Evolutionary conservation across 352 stramenopile genomes (phyloP).

Genomic region (Pythium rhizo-oryzae): DNA sequence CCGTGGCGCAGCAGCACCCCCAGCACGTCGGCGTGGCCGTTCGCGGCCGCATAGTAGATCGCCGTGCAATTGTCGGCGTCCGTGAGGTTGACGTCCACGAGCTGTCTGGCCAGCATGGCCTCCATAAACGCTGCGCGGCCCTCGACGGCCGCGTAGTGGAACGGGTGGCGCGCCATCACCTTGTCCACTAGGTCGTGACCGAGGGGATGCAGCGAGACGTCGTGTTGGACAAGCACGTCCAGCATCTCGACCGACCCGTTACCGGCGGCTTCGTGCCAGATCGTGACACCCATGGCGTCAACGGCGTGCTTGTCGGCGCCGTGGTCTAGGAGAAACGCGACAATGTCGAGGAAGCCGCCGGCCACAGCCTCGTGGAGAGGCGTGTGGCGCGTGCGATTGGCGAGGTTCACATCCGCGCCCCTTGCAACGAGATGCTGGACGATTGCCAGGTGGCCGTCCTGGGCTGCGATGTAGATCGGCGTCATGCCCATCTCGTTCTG

Average conservation of each 20-base stretch:
- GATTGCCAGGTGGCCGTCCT: slow-evolving; percentile 54
- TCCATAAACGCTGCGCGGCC: slow-evolving; percentile 58
- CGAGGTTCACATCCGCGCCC: slow-evolving; percentile 58
- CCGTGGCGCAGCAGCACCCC: slow-evolving; percentile 45
- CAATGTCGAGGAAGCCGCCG: slow-evolving; percentile 47
- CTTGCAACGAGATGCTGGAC: slow-evolving; percentile 47
- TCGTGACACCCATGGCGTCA: slow-evolving; percentile 78
- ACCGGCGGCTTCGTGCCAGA: slow-evolving; percentile 80
- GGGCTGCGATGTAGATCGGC: slow-evolving; percentile 65
- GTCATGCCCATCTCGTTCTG: slow-evolving; percentile 84
- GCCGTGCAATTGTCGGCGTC: slow-evolving; percentile 68
- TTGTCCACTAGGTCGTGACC: slow-evolving; percentile 62
- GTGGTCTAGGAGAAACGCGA: slow-evolving; percentile 52
- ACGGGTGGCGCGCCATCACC: slow-evolving; percentile 79
- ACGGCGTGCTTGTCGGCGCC: slow-evolving; percentile 67
- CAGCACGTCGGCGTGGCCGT: slow-evolving; percentile 60
- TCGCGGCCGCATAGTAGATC: slow-evolving; percentile 75
- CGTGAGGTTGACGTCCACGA: slow-evolving; percentile 70
- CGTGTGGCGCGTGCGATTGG: slow-evolving; percentile 65
- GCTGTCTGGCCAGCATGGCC: slow-evolving; percentile 49
- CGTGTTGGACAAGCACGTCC: slow-evolving; percentile 55
- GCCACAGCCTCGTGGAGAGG: slow-evolving; percentile 73
- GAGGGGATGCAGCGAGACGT: slow-evolving; percentile 45
- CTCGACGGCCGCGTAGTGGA: slow-evolving; percentile 82
- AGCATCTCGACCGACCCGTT: slow-evolving; percentile 61